These are phyloP conservation scores for Magnolia officinalis DNA, from an alignment of 164 flowering plant species.

Conservation along the genomic window DNA sequence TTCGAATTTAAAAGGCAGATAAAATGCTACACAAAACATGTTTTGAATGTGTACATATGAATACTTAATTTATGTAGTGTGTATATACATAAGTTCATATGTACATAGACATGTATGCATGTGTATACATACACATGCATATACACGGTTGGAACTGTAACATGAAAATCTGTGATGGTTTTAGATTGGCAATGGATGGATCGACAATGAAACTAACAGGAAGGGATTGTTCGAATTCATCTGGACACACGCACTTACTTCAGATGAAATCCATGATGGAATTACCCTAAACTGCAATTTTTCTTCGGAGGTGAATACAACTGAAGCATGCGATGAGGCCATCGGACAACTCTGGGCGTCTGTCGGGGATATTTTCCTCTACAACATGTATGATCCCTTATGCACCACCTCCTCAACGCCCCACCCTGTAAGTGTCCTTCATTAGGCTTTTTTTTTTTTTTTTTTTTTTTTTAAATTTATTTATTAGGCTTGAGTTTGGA, in stretches of 20 bases:
- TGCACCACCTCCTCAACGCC: slow-evolving; percentile 24
- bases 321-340: neutral
- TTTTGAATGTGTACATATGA: neutral
- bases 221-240: slow-evolving; percentile 52
- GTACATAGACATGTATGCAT: too few species aligned
- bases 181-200: slow-evolving; percentile 58
- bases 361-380: slow-evolving; percentile 37
- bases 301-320: slow-evolving; percentile 4
- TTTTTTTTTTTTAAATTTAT: too few species aligned
- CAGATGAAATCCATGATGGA: slow-evolving; percentile 37
- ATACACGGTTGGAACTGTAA: neutral
- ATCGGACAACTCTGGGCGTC: slow-evolving; percentile 30
- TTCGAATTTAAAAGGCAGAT: neutral
- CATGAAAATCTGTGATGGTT: neutral
- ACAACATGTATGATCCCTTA: slow-evolving; percentile 50
- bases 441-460: too few species aligned
- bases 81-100: too few species aligned
- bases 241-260: slow-evolving; percentile 60
- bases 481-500: too few species aligned
- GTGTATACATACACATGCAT: too few species aligned
- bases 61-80: too few species aligned
- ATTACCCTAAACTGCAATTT: slow-evolving; percentile 41
- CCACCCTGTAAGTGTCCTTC: neutral
- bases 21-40: neutral
- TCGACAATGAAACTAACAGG: slow-evolving; percentile 30